Evolutionary conservation across 2,329 filamentous ascomycete species (phyloP), one percentile per base, ranked within the genome.

Genomic region (Penicillium sp.): DNA sequence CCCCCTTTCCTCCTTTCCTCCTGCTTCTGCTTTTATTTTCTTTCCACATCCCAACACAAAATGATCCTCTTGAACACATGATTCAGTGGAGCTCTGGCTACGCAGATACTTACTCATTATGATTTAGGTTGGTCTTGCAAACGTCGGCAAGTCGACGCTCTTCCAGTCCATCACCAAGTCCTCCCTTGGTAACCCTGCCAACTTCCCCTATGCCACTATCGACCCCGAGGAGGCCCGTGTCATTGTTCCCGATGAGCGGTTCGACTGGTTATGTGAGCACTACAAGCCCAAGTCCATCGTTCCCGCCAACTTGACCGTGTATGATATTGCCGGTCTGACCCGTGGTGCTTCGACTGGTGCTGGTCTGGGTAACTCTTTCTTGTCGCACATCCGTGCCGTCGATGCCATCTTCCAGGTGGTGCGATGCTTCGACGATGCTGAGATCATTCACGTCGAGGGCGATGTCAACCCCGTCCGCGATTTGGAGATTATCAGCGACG

Each of bases 141-240:
- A 99, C 79, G 96, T 99, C 70, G 95, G 95, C 79, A 99, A 99
- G 83, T 99, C 95, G 66, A 99, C 96, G 33, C 87, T 99, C 71
- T 99, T 99, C 86, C 96, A 99, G 84, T 92, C 95, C 75, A 97
- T 99, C 80, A 99, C 95, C 75, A 98, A 97, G 84, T 96, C 90
- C 79, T 87, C 87, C 65, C 88, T 99, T 72, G 95, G 96, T 80
- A 99, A 98, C 82, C 96, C 96, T 70, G 95, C 95, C 82, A 99
- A 99, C 82, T 99, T 98, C 76, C 95, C 95, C 55, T 99, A 96
- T 83, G 95, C 95, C 74, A 99, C 95, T 71, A 99, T 99, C 78
- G 93, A 99, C 68, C 95, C 95, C 48, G 96, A 99, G 82, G 95
- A 99, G 82, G 91, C 95, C 63, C 91, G 93, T 69, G 95, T 99